Evolutionary conservation across 169 alveolate species (phyloP), one percentile per base, ranked within the genome.

Genomic region (Plasmodium gaboni): DNA sequence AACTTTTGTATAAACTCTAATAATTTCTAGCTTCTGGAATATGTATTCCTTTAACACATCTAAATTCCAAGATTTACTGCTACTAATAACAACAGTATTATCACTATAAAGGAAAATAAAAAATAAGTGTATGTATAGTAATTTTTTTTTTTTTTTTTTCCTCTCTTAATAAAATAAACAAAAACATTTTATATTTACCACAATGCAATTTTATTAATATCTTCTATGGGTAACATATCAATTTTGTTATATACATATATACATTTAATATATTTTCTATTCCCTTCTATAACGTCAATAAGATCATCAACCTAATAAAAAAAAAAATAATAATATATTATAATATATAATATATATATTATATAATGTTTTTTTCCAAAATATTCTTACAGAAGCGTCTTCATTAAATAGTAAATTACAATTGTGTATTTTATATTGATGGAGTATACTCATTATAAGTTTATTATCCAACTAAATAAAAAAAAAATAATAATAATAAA

Each of bases 261-360:
- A 60, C 99, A 97, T 22, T 99, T 99, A 61, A 97, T 94, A 88
- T 96, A 97, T 44, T 94, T 95, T 61, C 99, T 94, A 60, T 97
- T 97, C 65, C 99, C 99, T 95, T 98, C 99, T 67, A 99, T 97
- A 32, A 98, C 98, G 5, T 32, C 99, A 91, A 99, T 98, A 61
- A 99, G 95, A 87, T 99, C 99, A 90, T 99, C 99, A 19, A 96
- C 80, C 91, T 69, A 48, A 19, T 22, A 53, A 46, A 28, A 67
- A 5, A 28, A 67, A 83, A 38, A 32, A n/a, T n/a, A 48, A 64
- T 38, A 46, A 2, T 57, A 83, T 67, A 67, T 38, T 17, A 60
- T 8, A 59, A 74, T 24, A 38, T 44, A 42, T 19, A 32, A 61
- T 9, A 60, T 60, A 68, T 65, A 78, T 65, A 28, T 17, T 48